Evolutionary conservation across 139 green algal species (phyloP), one percentile per base, ranked within the genome.

Genomic region (Chlorella sp.): DNA sequence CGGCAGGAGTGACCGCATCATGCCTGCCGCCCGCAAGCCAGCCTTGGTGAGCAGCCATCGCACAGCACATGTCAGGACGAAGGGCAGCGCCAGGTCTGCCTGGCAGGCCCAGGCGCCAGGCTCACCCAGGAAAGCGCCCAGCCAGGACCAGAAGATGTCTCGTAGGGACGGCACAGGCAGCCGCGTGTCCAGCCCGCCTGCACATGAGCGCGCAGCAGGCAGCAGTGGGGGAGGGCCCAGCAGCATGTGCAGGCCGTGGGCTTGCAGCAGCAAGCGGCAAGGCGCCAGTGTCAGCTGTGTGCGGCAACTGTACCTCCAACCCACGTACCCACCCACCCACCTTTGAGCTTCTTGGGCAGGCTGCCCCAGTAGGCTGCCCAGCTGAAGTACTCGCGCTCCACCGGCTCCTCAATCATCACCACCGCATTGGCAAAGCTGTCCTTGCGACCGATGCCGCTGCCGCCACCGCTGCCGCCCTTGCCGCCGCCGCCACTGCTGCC

Each of bases 101-200:
- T n/a, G n/a, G n/a, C n/a, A n/a, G n/a, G n/a, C n/a, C n/a, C n/a
- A n/a, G n/a, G 44, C 44, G 32, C 18, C 32, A 15, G 3, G 30
- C 38, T 20, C 76, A 82, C 76, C 85, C 51, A 89, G 55, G 55
- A 89, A 89, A 2, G 85, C 65, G 63, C 74, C 85, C 55, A 89
- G 55, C 64, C 65, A 89, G 51, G 62, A 73, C 76, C 76, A 89
- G n/a, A 74, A 76, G 30, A 89, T 18, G 36, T 89, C 56, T 13
- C 65, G 51, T 3, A 47, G 78, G 26, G 68, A 38, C 20, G 85
- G 78, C 2, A 86, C 36, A 3, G 85, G 85, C 67, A 89, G 51
- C 34, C 85, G 78, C 26, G 51, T 84, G 81, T 89, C 85, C 34
- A 89, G 56, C 2, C 75, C 85, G 69, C 81, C 81, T 86, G 81